phyloP scores from a whole-genome alignment of 2,329 filamentous ascomycete species.

The Calonectria naviculata region DNA sequence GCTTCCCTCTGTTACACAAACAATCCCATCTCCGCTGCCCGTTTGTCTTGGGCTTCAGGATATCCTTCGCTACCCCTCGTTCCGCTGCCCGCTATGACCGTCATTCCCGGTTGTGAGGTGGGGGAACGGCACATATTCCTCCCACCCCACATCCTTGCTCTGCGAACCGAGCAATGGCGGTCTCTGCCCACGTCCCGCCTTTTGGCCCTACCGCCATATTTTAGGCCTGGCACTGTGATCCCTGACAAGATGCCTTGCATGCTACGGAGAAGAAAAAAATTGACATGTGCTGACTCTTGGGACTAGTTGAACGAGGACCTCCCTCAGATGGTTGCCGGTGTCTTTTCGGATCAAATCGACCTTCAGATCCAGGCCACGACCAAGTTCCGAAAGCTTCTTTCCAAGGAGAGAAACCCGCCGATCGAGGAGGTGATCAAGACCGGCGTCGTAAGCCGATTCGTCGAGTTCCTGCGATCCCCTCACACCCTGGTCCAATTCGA shows the following conservation, averaged over 20 bases:
- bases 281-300: slow-evolving; percentile 30
- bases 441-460: slow-evolving; percentile 95
- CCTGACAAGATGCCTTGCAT: not conserved
- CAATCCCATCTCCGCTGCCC: slow-evolving; percentile 16
- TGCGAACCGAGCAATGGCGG: slow-evolving; percentile 29
- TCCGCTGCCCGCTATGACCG: slow-evolving; percentile 24
- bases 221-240: slow-evolving; percentile 10
- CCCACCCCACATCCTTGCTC: slow-evolving; percentile 46
- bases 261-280: slow-evolving; percentile 16
- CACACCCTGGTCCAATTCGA: slow-evolving; percentile 99
- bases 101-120: slow-evolving; percentile 43
- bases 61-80: slow-evolving; percentile 10
- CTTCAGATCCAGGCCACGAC: slow-evolving; percentile 97
- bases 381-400: slow-evolving; percentile 97
- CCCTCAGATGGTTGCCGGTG: slow-evolving; percentile 96
- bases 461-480: slow-evolving; percentile 97
- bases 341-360: slow-evolving; percentile 99
- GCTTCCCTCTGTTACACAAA: slow-evolving; percentile 25
- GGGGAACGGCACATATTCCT: slow-evolving; percentile 42
- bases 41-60: not conserved
- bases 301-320: slow-evolving; percentile 94
- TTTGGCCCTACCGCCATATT: slow-evolving; percentile 14
- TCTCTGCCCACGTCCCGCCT: slow-evolving; percentile 21
- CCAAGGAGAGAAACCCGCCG: slow-evolving; percentile 98
- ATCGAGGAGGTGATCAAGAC: slow-evolving; percentile 99